These are phyloP conservation scores for Saturnispora diversa DNA, from an alignment of 805 yeast species.

Conservation along the genomic window DNA sequence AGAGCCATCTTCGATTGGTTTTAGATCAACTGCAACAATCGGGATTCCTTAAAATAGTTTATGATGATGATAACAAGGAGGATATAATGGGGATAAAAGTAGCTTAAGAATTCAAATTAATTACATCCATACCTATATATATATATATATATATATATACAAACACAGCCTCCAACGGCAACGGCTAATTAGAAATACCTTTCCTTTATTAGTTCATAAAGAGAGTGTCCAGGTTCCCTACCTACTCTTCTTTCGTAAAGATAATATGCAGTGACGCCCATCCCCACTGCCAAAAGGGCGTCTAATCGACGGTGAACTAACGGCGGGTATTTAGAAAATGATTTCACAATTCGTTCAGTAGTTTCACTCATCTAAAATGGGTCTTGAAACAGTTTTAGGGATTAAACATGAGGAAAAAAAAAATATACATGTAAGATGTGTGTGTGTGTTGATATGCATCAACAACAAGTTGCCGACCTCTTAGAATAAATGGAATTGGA, in stretches of 20 bases:
- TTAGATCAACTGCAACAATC: slow-evolving; percentile 40
- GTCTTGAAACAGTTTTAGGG: not conserved
- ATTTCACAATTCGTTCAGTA: not conserved
- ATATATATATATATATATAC: no score
- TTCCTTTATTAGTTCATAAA: slow-evolving; percentile 39
- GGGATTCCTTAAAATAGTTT: slow-evolving; percentile 3
- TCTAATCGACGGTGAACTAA: slow-evolving; percentile 39
- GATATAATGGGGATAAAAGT: slow-evolving; percentile 8
- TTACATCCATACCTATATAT: no score
- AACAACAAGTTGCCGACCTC: not conserved
- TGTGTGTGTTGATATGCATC: not conserved
- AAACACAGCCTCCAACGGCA: no score
- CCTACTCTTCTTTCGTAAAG: slow-evolving; percentile 52
- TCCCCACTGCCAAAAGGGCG: slow-evolving; percentile 53
- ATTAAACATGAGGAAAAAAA: no score
- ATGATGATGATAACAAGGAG: slow-evolving; percentile 3
- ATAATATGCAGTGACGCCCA: slow-evolving; percentile 59
- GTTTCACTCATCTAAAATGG: slow-evolving; percentile 1
- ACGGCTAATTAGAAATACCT: slow-evolving; percentile 13
- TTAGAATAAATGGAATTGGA: not conserved
- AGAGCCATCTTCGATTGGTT: slow-evolving; percentile 21
- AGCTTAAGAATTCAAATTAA: slow-evolving; percentile 4
- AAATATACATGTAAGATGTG: not conserved
- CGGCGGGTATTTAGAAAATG: slow-evolving; percentile 10
- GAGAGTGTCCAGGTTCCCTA: slow-evolving; percentile 50